Percentiles rank a stretch among this genome's conserved stretches.
phyloP scores from a whole-genome alignment of 768 basidiomycete species.

The Lyophyllum shimeji region DNA sequence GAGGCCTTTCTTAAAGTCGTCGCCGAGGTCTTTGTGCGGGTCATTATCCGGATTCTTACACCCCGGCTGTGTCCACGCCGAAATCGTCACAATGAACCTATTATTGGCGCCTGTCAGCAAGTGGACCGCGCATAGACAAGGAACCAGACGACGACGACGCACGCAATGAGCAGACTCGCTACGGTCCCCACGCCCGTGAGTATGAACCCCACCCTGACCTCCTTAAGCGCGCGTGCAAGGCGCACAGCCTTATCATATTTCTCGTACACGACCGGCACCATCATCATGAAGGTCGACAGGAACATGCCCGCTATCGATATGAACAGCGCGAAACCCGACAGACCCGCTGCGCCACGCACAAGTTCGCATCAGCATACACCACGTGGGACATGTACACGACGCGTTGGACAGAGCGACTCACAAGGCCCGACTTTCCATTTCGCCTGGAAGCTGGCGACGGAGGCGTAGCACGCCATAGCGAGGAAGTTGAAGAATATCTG shows the following conservation, averaged over 20 bases:
- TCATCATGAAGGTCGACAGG: slow-evolving; percentile 69
- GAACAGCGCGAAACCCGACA: slow-evolving; percentile 85
- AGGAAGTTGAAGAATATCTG: slow-evolving; percentile 94
- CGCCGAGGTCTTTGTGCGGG: slow-evolving; percentile 67
- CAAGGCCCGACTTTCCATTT: slow-evolving; percentile 85
- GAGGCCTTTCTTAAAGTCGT: slow-evolving; percentile 66
- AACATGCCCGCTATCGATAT: slow-evolving; percentile 71
- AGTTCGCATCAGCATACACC: not conserved
- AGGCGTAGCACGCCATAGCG: slow-evolving; percentile 88
- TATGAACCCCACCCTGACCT: slow-evolving; percentile 83
- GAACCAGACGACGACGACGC: no score
- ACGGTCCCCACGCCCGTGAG: slow-evolving; percentile 69
- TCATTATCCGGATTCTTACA: slow-evolving; percentile 86
- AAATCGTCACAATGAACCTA: slow-evolving; percentile 76
- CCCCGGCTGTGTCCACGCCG: slow-evolving; percentile 85
- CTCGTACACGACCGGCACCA: slow-evolving; percentile 79
- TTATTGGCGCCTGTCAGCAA: not conserved
- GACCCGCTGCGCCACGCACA: slow-evolving; percentile 62
- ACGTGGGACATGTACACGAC: not conserved
- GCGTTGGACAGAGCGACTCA: slow-evolving; percentile 53
- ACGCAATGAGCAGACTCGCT: slow-evolving; percentile 76
- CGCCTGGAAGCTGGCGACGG: slow-evolving; percentile 86
- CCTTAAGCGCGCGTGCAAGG: slow-evolving; percentile 78
- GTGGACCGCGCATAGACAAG: no score
- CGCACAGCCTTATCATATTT: slow-evolving; percentile 81